A percentile compares a stretch with the other conserved stretches of the same genome.
These are phyloP conservation scores for Corrigiola litoralis DNA, from an alignment of 179 eudicot species.

Conservation along the genomic window DNA sequence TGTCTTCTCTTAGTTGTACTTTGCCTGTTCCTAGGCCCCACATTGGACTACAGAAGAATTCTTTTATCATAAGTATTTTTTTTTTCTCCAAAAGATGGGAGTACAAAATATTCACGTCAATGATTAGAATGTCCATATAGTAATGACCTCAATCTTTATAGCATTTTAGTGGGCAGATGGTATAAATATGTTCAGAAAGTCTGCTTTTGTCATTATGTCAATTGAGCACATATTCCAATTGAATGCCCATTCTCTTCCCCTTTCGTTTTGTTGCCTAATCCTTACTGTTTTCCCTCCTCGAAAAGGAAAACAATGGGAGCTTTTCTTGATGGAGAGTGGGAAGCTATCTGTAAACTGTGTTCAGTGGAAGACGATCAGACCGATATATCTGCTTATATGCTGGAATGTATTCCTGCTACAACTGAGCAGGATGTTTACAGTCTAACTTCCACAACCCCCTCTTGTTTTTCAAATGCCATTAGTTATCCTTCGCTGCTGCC, in stretches of 20 bases:
- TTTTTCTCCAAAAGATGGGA: neutral
- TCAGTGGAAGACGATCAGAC: conserved; percentile 36
- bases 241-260: neutral
- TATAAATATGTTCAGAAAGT: conserved; percentile 19
- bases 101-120: neutral
- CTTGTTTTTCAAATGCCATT: conserved; percentile 29
- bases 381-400: conserved; percentile 20
- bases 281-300: neutral
- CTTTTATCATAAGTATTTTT: too few species aligned
- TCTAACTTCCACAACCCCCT: neutral
- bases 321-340: conserved; percentile 66
- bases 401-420: conserved; percentile 29
- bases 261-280: neutral
- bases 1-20: conserved; percentile 23
- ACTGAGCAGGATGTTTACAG: conserved; percentile 12
- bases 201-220: conserved; percentile 9
- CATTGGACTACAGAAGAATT: conserved; percentile 14
- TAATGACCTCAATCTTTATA: conserved; percentile 19
- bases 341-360: conserved; percentile 49
- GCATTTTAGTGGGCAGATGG: conserved; percentile 11
- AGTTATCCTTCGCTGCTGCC: too few species aligned
- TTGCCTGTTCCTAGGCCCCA: conserved; percentile 23
- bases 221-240: neutral
- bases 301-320: conserved; percentile 30
- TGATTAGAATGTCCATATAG: conserved; percentile 16